Evolutionary conservation across 306 rosid species (phyloP).

Genomic region (Pueraria montana): DNA sequence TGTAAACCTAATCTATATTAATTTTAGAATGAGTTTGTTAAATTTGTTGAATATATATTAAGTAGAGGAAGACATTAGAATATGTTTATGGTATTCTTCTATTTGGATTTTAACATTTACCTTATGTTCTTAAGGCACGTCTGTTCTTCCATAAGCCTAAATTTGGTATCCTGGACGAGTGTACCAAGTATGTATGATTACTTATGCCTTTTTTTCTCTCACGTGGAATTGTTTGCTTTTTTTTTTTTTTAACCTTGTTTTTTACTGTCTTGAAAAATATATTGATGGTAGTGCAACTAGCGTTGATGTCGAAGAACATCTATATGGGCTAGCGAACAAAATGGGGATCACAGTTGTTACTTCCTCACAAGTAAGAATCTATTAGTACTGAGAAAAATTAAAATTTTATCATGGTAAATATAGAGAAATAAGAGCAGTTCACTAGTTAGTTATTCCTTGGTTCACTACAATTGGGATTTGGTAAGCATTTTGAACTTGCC

Average conservation of each 20-base stretch:
- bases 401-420: background rate
- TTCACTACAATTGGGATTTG: constrained; percentile 12
- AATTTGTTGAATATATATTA: constrained; percentile 41
- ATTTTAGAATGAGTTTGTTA: constrained; percentile 24
- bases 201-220: constrained; percentile 28
- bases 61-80: constrained; percentile 12
- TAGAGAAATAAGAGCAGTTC: constrained; percentile 14
- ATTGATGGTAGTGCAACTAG: constrained; percentile 85
- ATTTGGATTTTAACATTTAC: constrained; percentile 49
- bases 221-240: constrained; percentile 12
- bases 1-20: constrained; percentile 40
- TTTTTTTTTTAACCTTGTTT: constrained; percentile 33
- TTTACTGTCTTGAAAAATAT: constrained; percentile 7
- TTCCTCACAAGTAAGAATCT: constrained; percentile 88
- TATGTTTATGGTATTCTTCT: constrained; percentile 19
- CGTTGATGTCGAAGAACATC: constrained; percentile 96
- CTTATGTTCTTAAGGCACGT: constrained; percentile 77
- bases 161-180: constrained; percentile 95
- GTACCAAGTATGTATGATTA: constrained; percentile 86
- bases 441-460: constrained; percentile 28
- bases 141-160: constrained; percentile 95
- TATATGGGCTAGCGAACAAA: constrained; percentile 84
- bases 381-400: background rate
- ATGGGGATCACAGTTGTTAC: constrained; percentile 93
- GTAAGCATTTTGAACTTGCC: constrained; percentile 25